Evolutionary conservation across 1,139 yeast genomes (phyloP), one percentile per base, ranked within the genome.

Genomic region (Suhomyces guaymorum): DNA sequence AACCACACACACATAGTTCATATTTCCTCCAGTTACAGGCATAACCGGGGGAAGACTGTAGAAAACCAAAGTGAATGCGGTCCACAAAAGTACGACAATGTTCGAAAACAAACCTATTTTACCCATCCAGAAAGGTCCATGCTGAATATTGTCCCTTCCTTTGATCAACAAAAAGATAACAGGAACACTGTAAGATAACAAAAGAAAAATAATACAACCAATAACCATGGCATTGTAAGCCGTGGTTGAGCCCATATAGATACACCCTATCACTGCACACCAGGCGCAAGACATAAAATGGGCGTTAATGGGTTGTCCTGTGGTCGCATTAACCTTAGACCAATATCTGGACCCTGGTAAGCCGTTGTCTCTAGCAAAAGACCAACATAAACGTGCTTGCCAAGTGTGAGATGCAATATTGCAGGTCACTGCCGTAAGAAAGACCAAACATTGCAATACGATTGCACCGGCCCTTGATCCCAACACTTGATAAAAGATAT

Each of bases 121-220:
- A 4, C 64, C 62, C 33, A 76, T 49, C 84, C 85, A 79, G 54
- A 80, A 70, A 7, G 71, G 69, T 0, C 70, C 70, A 33, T 59
- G 71, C 15, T 46, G 43, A 16, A 67, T 56, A 37, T 63, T 58
- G 34, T 62, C 52, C 47, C 74, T 56, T 12, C 72, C 70, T 37
- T 56, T 54, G 15, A 53, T 43, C 23, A 67, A 50, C 26, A 67
- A 50, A 40, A 61, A 61, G 4, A 50, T 33, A 1, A 57, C 57
- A 4, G 72, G 73, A 14, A 67, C 59, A 32, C 53, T 40, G 40
- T 67, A 67, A 3, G 67, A 61, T 24, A 65, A 47, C 26, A 65
- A 52, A 37, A 66, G 54, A 38, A 67, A 61, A 21, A 61, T 54
- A 26, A 66, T 62, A 35, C 70, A 65, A 1, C 66, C 69, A 25